Evolutionary conservation across 2,329 filamentous ascomycete species (phyloP).

Genomic region (Parascedosporium putredinis): DNA sequence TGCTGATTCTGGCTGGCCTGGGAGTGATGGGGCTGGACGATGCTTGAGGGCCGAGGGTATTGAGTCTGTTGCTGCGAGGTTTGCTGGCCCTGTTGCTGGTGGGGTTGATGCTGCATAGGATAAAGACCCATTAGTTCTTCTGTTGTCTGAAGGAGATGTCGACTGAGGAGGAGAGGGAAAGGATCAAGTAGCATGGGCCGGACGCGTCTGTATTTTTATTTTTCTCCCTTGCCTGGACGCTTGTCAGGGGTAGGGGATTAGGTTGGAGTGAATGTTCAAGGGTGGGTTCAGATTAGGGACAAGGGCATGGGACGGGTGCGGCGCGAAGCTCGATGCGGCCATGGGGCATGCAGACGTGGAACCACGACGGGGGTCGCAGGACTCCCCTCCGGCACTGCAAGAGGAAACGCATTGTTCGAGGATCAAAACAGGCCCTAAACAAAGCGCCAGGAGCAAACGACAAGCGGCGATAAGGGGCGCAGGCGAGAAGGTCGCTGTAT

Average conservation of each 20-base stretch:
- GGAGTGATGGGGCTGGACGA: conserved; percentile 62
- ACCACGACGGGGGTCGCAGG: conserved; percentile 6
- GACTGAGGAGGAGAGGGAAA: conserved; percentile 19
- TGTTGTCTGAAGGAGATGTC: conserved; percentile 18
- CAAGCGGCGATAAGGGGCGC: not conserved
- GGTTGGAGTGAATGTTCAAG: conserved; percentile 4
- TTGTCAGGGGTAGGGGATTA: conserved; percentile 31
- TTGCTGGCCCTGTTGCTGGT: conserved; percentile 55
- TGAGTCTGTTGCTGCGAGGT: conserved; percentile 39
- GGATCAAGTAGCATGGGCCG: conserved; percentile 22
- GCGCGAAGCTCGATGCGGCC: conserved; percentile 4
- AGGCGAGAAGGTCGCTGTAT: not conserved
- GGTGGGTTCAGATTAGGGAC: conserved; percentile 4
- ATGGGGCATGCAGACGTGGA: conserved; percentile 5
- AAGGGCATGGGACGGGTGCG: conserved; percentile 4
- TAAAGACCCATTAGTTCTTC: conserved; percentile 47
- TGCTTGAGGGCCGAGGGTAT: conserved; percentile 60
- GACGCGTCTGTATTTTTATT: conserved; percentile 41
- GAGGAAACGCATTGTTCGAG: conserved; percentile 2
- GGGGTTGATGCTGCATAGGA: conserved; percentile 59
- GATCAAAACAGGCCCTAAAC: conserved; percentile 5
- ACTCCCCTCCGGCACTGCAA: not conserved
- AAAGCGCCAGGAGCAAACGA: not conserved
- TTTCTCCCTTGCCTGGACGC: conserved; percentile 28
- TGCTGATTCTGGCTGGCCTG: conserved; percentile 44